Conservation (phyloP, 73 alveolate genomes). For the Stentor roeselii region DNA sequence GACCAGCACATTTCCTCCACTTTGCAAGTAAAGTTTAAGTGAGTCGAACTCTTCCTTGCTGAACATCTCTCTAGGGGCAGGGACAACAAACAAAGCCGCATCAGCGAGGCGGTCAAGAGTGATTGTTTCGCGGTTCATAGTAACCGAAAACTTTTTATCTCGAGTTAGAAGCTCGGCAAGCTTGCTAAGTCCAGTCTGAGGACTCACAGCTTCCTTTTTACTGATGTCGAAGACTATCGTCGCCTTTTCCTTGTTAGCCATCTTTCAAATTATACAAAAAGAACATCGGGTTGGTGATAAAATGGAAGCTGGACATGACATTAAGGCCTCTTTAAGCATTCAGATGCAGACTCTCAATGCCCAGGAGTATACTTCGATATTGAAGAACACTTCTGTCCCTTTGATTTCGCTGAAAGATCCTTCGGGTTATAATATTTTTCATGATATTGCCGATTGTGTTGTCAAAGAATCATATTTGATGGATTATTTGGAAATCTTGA, state of each 20-base stretch:
- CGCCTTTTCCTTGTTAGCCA: not conserved
- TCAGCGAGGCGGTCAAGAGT: constrained; percentile 39
- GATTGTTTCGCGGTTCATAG: constrained; percentile 37
- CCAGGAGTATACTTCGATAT: not conserved
- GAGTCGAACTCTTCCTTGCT: constrained; percentile 69
- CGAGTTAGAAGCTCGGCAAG: not conserved
- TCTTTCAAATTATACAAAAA: too few species aligned
- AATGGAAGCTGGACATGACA: not conserved
- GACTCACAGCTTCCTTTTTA: not conserved
- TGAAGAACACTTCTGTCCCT: not conserved
- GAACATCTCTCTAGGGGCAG: constrained; percentile 51
- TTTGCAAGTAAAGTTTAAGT: constrained; percentile 72
- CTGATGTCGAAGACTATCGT: not conserved
- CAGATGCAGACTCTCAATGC: not conserved
- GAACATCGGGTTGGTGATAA: too few species aligned
- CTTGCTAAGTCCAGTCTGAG: not conserved
- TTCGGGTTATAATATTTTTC: not conserved
- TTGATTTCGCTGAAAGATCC: not conserved
- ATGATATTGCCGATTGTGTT: not conserved
- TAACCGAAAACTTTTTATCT: not conserved
- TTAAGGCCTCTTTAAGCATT: not conserved
- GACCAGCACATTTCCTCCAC: constrained; percentile 82
- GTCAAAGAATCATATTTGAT: not conserved
- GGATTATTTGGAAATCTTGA: not conserved
- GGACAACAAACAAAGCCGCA: constrained; percentile 45